Evolutionary conservation across 352 stramenopile species (phyloP).

Genomic region (Globisporangium ultimum): DNA sequence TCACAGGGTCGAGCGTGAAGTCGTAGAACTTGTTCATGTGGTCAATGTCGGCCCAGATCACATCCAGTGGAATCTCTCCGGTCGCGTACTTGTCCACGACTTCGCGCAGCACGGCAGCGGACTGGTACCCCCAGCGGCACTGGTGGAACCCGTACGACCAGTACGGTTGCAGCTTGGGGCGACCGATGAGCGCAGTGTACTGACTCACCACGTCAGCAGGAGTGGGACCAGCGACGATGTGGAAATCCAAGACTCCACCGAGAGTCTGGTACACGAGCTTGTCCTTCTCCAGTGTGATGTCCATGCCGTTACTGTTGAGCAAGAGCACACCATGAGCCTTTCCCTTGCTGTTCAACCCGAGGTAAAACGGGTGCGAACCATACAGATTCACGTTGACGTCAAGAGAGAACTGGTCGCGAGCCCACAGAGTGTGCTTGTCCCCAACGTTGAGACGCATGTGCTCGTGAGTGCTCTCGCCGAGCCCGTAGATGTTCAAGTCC

Average conservation of each 20-base stretch:
- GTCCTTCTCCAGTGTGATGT: slow-evolving; percentile 40
- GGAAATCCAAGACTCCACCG: slow-evolving; percentile 63
- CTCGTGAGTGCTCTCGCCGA: no score
- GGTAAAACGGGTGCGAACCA: no score
- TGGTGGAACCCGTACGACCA: slow-evolving; percentile 75
- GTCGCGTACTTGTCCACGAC: no score
- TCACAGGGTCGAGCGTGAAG: slow-evolving; percentile 59
- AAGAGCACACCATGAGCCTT: no score
- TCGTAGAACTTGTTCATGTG: slow-evolving; percentile 56
- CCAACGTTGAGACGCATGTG: no score
- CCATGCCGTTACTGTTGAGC: no score
- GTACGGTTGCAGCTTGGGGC: slow-evolving; percentile 58
- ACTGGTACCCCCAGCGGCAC: slow-evolving; percentile 47
- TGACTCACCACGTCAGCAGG: slow-evolving; percentile 40
- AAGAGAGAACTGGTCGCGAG: no score
- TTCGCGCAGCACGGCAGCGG: slow-evolving; percentile 11
- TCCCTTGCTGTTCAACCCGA: no score
- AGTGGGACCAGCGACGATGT: slow-evolving; percentile 41
- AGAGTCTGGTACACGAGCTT: slow-evolving; percentile 51
- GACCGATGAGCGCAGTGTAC: slow-evolving; percentile 56
- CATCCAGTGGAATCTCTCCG: slow-evolving; percentile 39
- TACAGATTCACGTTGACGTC: no score
- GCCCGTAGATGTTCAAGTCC: no score
- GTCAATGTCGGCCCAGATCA: slow-evolving; percentile 65
- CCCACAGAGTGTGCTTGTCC: no score